These are phyloP conservation scores for Dionaea muscipula DNA, from an alignment of 179 eudicot species.

Conservation along the genomic window DNA sequence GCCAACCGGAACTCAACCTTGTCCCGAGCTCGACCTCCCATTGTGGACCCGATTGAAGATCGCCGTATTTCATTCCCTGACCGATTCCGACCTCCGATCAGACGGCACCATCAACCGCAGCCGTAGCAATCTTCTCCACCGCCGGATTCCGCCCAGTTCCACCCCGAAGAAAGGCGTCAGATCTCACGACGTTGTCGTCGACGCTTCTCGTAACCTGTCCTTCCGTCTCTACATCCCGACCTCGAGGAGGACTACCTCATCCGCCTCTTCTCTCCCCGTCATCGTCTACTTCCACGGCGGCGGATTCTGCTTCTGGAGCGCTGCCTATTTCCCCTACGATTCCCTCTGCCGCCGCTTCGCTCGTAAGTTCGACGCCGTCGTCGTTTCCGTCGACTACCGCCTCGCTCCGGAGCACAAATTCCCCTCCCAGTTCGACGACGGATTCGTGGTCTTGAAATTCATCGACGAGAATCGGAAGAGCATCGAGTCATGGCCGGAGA, in stretches of 20 bases:
- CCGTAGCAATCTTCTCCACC: constrained; percentile 13
- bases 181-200: constrained; percentile 34
- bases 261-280: constrained; percentile 12
- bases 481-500: constrained; percentile 25
- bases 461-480: constrained; percentile 14
- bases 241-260: not conserved
- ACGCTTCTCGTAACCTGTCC: constrained; percentile 44
- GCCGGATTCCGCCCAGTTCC: constrained; percentile 18
- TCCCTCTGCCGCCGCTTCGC: constrained; percentile 36
- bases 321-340: constrained; percentile 27
- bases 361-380: constrained; percentile 17
- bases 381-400: constrained; percentile 42
- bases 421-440: constrained; percentile 50
- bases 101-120: constrained; percentile 50
- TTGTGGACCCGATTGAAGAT: constrained; percentile 21
- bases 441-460: constrained; percentile 35
- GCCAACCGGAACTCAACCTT: no score
- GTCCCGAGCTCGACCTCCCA: no score
- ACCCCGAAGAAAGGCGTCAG: constrained; percentile 29
- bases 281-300: constrained; percentile 52
- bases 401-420: constrained; percentile 38
- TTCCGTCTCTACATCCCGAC: constrained; percentile 36
- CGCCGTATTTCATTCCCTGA: constrained; percentile 4
- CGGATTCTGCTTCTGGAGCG: constrained; percentile 29
- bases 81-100: constrained; percentile 21